Evolutionary conservation across 306 rosid genomes (phyloP).

Genomic region (Acacia confusa): DNA sequence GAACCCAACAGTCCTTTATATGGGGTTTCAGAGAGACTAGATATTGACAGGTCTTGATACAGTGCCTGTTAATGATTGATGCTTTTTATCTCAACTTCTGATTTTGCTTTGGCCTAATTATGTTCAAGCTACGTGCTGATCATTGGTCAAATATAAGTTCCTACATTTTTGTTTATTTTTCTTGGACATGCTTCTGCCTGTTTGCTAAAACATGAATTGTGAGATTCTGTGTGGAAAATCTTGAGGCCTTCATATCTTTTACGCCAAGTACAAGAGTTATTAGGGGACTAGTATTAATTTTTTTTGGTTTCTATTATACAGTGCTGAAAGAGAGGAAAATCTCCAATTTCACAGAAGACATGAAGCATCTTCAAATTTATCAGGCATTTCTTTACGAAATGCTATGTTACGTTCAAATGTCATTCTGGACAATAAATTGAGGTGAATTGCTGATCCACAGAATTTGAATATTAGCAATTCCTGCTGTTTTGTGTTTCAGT

Average conservation of each 20-base stretch:
- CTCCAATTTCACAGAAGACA: constrained; percentile 65
- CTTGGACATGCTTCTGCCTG: neutral
- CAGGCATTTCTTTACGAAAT: constrained; percentile 71
- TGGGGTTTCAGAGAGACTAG: constrained; percentile 85
- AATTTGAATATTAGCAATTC: constrained; percentile 20
- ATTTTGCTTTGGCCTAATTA: constrained; percentile 30
- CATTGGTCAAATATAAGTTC: constrained; percentile 25
- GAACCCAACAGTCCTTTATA: constrained; percentile 99
- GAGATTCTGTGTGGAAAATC: constrained; percentile 21
- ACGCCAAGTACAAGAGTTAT: constrained; percentile 19
- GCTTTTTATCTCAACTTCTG: constrained; percentile 24
- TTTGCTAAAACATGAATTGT: constrained; percentile 16
- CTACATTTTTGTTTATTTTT: neutral
- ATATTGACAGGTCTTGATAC: constrained; percentile 55
- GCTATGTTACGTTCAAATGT: constrained; percentile 73
- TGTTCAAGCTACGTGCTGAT: constrained; percentile 20
- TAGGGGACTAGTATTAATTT: constrained; percentile 32
- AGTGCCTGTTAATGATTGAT: neutral
- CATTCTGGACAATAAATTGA: constrained; percentile 58
- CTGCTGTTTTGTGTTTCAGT: constrained; percentile 22
- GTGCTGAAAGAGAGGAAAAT: constrained; percentile 80
- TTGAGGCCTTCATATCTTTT: constrained; percentile 21
- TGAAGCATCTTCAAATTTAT: constrained; percentile 65
- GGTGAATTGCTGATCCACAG: constrained; percentile 45
- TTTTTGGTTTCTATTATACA: constrained; percentile 39